phyloP scores from a whole-genome alignment of 2,329 filamentous ascomycete genomes.

The Aspergillus neotritici region DNA sequence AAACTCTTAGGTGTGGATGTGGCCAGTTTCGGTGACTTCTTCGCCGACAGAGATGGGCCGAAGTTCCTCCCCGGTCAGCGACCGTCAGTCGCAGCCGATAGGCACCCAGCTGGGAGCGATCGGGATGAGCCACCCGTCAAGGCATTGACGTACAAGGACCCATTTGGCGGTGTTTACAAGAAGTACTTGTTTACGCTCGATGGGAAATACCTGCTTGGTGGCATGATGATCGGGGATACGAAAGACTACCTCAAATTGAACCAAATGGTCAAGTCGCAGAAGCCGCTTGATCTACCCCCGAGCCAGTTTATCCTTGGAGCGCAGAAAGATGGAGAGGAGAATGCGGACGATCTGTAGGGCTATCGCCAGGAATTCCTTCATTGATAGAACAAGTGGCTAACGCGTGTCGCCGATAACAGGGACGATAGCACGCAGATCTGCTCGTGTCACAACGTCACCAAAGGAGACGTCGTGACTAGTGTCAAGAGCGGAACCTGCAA shows the following conservation, averaged over 20 bases:
- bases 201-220: conserved; percentile 84
- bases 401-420: conserved; percentile 20
- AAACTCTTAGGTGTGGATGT: conserved; percentile 88
- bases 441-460: conserved; percentile 88
- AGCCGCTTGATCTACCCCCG: conserved; percentile 69
- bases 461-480: conserved; percentile 66
- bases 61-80: conserved; percentile 62
- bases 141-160: conserved; percentile 80
- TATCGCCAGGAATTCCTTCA: conserved; percentile 1
- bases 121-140: conserved; percentile 60
- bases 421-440: conserved; percentile 84
- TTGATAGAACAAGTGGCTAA: conserved; percentile 10
- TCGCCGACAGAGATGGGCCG: conserved; percentile 79
- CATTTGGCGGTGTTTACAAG: conserved; percentile 83
- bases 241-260: conserved; percentile 86
- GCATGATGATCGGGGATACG: conserved; percentile 95
- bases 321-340: conserved; percentile 66
- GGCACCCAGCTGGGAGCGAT: conserved; percentile 36
- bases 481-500: conserved; percentile 77
- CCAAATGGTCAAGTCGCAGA: conserved; percentile 78
- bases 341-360: conserved; percentile 62
- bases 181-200: conserved; percentile 89
- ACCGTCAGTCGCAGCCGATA: conserved; percentile 31
- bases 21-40: conserved; percentile 90
- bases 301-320: conserved; percentile 78